Conservation (phyloP, 139 green algal genomes). For the Edaphochlamys debaryana region DNA sequence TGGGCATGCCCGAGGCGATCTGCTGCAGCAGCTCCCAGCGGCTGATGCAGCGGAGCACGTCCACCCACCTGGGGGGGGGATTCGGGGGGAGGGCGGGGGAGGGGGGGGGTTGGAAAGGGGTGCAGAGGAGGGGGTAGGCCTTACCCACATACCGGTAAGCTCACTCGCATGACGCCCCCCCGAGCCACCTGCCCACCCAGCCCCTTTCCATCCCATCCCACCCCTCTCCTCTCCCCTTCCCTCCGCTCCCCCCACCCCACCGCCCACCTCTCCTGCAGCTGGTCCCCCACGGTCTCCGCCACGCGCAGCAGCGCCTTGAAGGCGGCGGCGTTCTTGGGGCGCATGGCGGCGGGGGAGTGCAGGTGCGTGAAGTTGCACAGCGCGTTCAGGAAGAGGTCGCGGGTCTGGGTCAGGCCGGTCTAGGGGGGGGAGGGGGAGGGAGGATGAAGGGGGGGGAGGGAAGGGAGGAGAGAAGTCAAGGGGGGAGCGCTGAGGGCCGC, state of each 20-base stretch:
- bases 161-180: too few relatives aligned
- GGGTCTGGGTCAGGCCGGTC: constrained; percentile 87
- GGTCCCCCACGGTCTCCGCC: constrained; percentile 78
- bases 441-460: background rate
- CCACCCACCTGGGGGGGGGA: constrained; percentile 72
- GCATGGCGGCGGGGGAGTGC: constrained; percentile 67
- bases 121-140: too few relatives aligned
- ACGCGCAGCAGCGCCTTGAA: constrained; percentile 85
- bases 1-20: constrained; percentile 83
- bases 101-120: too few relatives aligned
- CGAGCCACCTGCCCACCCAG: too few relatives aligned
- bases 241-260: too few relatives aligned
- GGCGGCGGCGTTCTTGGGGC: constrained; percentile 89
- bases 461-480: background rate
- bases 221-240: too few relatives aligned
- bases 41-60: constrained; percentile 93
- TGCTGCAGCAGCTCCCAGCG: constrained; percentile 94
- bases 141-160: too few relatives aligned
- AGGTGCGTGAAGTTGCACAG: constrained; percentile 86
- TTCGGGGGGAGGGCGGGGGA: background rate
- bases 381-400: constrained; percentile 87
- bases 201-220: too few relatives aligned
- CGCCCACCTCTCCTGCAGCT: constrained; percentile 71
- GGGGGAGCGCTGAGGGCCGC: too few relatives aligned
- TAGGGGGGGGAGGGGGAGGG: constrained; percentile 3